phyloP scores from a whole-genome alignment of 2,329 filamentous ascomycete species.

The Beauveria australis region DNA sequence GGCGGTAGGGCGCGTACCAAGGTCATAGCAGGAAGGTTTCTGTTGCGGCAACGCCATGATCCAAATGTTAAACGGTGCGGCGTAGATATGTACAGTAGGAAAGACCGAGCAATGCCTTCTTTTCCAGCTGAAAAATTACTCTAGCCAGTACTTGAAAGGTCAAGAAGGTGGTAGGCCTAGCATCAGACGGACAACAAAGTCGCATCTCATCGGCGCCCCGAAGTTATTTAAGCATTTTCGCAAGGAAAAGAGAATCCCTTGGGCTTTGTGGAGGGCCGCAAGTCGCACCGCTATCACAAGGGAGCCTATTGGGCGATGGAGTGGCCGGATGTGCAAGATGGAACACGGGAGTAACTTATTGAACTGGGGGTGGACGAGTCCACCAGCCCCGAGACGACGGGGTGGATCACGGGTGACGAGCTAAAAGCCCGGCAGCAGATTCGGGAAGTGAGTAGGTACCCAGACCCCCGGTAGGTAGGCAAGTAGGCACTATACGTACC shows the following conservation, averaged over 20 bases:
- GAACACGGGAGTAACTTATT: not conserved
- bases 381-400: not conserved
- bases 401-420: not conserved
- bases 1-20: conserved; percentile 26
- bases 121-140: too few relatives aligned
- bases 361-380: not conserved
- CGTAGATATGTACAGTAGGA: not conserved
- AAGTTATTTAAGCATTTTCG: not conserved
- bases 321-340: not conserved
- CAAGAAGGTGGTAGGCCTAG: not conserved
- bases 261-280: not conserved
- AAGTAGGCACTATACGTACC: too few relatives aligned
- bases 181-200: not conserved
- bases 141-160: too few relatives aligned
- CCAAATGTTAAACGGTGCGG: too few relatives aligned
- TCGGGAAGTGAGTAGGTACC: conserved; percentile 11
- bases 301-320: not conserved
- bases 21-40: conserved; percentile 28
- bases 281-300: not conserved
- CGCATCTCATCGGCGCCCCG: not conserved
- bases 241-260: not conserved
- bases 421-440: conserved; percentile 13
- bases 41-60: conserved; percentile 4
- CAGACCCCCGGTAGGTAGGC: not conserved
- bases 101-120: not conserved